These are phyloP conservation scores for Ceratocystis diversiconidia DNA, from an alignment of 2,329 filamentous ascomycete species.

Conservation along the genomic window DNA sequence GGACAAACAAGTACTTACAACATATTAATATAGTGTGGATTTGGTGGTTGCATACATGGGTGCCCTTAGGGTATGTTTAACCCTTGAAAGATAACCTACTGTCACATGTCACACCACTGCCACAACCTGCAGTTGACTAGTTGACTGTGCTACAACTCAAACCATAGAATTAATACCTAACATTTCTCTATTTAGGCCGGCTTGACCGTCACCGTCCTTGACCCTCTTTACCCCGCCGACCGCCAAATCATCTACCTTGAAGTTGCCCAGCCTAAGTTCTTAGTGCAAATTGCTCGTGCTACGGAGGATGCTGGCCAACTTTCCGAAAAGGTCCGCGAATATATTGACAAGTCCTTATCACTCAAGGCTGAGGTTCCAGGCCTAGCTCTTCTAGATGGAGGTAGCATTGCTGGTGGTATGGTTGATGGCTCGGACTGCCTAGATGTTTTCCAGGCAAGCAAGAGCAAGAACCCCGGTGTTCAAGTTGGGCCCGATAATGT, in stretches of 20 bases:
- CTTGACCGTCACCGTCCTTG: slow-evolving; percentile 52
- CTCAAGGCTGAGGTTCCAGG: slow-evolving; percentile 63
- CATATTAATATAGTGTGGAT: slow-evolving; percentile 35
- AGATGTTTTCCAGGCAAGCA: slow-evolving; percentile 35
- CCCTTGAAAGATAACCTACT: slow-evolving; percentile 7
- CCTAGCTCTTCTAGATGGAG: slow-evolving; percentile 57
- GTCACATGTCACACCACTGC: background rate
- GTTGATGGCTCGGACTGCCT: slow-evolving; percentile 55
- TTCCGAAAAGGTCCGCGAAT: slow-evolving; percentile 38
- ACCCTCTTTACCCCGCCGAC: slow-evolving; percentile 63
- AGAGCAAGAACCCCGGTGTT: slow-evolving; percentile 48
- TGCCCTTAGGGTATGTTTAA: slow-evolving; percentile 29
- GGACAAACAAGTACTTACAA: slow-evolving; percentile 1
- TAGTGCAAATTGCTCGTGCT: slow-evolving; percentile 61
- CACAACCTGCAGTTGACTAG: background rate
- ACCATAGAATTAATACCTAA: background rate
- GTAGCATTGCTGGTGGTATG: slow-evolving; percentile 54
- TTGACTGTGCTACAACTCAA: background rate
- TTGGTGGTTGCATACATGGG: slow-evolving; percentile 64
- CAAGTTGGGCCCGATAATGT: slow-evolving; percentile 75
- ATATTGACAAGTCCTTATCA: slow-evolving; percentile 57
- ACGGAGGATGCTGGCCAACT: slow-evolving; percentile 44
- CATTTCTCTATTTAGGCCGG: slow-evolving; percentile 30
- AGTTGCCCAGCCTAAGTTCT: slow-evolving; percentile 56
- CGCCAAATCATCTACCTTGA: slow-evolving; percentile 50